Percentiles rank a stretch among this genome's conserved stretches.
These are phyloP conservation scores for Pichia sp. DNA, from an alignment of 1,139 yeast species.

Conservation along the genomic window DNA sequence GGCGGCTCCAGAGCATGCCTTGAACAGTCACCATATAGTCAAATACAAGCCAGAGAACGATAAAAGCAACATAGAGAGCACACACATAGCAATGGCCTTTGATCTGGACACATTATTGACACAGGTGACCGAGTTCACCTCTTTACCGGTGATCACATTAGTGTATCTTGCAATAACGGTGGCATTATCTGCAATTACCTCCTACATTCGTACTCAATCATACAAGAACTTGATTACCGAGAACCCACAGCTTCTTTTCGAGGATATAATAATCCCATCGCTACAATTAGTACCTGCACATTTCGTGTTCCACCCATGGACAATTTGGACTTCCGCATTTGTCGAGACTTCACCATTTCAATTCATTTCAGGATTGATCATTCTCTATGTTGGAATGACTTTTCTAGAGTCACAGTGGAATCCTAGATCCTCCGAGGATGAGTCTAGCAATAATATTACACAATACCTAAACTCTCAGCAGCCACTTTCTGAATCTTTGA, in stretches of 20 bases:
- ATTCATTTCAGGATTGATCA: constrained; percentile 44
- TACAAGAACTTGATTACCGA: constrained; percentile 18
- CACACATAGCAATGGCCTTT: constrained; percentile 7
- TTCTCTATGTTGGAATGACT: constrained; percentile 50
- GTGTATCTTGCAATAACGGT: constrained; percentile 21
- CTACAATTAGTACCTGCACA: constrained; percentile 68
- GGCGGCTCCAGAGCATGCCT: no score
- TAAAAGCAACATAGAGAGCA: not conserved
- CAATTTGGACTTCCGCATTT: constrained; percentile 64
- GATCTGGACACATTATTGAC: constrained; percentile 3
- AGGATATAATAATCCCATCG: constrained; percentile 38
- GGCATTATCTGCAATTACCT: constrained; percentile 25
- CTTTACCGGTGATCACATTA: constrained; percentile 15
- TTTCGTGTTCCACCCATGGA: constrained; percentile 69
- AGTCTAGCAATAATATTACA: constrained; percentile 31
- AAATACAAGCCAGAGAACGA: no score
- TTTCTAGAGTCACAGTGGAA: constrained; percentile 53
- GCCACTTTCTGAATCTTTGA: constrained; percentile 35
- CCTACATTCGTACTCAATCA: constrained; percentile 25
- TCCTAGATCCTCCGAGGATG: constrained; percentile 17
- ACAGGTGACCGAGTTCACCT: not conserved
- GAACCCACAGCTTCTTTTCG: constrained; percentile 23
- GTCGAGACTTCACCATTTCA: constrained; percentile 59
- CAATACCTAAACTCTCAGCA: constrained; percentile 37
- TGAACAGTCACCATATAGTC: no score